Percentiles rank a stretch among this genome's conserved stretches.
Evolutionary conservation across 2,329 filamentous ascomycete genomes (phyloP).

Genomic region (Ophiocordyceps australis): DNA sequence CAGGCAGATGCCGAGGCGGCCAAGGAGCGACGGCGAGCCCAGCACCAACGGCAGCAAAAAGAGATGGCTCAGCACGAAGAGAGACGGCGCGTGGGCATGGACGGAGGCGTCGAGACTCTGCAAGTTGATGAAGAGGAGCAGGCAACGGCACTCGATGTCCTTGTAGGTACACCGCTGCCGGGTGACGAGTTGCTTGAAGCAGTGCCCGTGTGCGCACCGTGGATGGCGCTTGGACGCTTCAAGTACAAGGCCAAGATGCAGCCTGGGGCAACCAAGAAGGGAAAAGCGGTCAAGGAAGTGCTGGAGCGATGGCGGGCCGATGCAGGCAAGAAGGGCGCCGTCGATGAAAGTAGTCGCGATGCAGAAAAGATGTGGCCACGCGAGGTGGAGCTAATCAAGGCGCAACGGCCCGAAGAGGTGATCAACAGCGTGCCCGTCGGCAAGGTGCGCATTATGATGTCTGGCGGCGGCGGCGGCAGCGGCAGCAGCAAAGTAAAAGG

Average conservation of each 20-base stretch:
- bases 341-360: slow-evolving; percentile 43
- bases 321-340: slow-evolving; percentile 33
- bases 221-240: slow-evolving; percentile 44
- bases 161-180: slow-evolving; percentile 60
- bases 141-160: slow-evolving; percentile 41
- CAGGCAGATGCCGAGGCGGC: slow-evolving; percentile 46
- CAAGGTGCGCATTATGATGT: slow-evolving; percentile 64
- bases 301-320: slow-evolving; percentile 63
- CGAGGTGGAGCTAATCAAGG: slow-evolving; percentile 72
- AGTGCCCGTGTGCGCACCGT: slow-evolving; percentile 46
- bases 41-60: slow-evolving; percentile 62
- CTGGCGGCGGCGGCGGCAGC: slow-evolving; percentile 24
- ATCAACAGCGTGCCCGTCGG: slow-evolving; percentile 66
- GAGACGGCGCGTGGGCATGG: slow-evolving; percentile 38
- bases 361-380: slow-evolving; percentile 66
- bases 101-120: slow-evolving; percentile 37
- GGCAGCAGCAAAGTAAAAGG: slow-evolving; percentile 15
- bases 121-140: slow-evolving; percentile 41
- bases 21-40: slow-evolving; percentile 57
- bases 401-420: slow-evolving; percentile 65
- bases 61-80: slow-evolving; percentile 65
- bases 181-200: slow-evolving; percentile 68
- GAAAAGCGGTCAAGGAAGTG: slow-evolving; percentile 83
- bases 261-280: slow-evolving; percentile 78
- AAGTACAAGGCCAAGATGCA: slow-evolving; percentile 96